Evolutionary conservation across 805 yeast genomes (phyloP).

Genomic region (Cyberlindnera meyerae): DNA sequence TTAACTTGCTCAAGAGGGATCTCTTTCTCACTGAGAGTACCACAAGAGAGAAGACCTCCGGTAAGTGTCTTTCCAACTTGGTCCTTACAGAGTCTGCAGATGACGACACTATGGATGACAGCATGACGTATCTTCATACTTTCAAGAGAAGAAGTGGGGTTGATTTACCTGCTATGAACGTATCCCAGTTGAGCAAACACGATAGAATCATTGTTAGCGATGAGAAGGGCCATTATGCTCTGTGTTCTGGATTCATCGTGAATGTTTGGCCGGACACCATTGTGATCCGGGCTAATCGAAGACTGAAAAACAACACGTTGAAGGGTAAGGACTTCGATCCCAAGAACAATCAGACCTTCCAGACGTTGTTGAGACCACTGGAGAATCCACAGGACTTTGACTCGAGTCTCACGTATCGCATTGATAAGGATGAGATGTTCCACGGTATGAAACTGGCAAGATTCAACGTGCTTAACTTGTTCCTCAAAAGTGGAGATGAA

Average conservation of each 20-base stretch:
- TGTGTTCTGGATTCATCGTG: conserved; percentile 58
- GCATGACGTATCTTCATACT: conserved; percentile 38
- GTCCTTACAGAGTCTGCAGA: conserved; percentile 30
- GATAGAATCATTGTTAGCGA: conserved; percentile 77
- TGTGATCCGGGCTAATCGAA: conserved; percentile 47
- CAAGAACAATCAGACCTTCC: conserved; percentile 43
- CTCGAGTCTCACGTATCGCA: conserved; percentile 40
- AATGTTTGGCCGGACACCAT: conserved; percentile 39
- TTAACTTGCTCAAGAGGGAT: conserved; percentile 48
- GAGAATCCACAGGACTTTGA: conserved; percentile 6
- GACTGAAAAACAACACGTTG: conserved; percentile 37
- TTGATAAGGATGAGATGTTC: conserved; percentile 77
- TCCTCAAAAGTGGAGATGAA: conserved; percentile 40
- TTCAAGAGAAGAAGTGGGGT: conserved; percentile 36
- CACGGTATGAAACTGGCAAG: conserved; percentile 74
- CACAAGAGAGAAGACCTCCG: conserved; percentile 57
- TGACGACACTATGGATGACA: conserved; percentile 18
- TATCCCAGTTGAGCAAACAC: conserved; percentile 46
- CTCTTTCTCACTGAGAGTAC: conserved; percentile 49
- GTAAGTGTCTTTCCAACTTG: conserved; percentile 53
- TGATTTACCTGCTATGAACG: conserved; percentile 19
- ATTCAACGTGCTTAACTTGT: conserved; percentile 66
- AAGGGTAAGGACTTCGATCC: conserved; percentile 37
- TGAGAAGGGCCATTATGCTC: conserved; percentile 70
- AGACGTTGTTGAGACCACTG: conserved; percentile 37